Conservation (phyloP, 2,329 filamentous ascomycete species). For the Aspergillus ochraceoroseus region DNA sequence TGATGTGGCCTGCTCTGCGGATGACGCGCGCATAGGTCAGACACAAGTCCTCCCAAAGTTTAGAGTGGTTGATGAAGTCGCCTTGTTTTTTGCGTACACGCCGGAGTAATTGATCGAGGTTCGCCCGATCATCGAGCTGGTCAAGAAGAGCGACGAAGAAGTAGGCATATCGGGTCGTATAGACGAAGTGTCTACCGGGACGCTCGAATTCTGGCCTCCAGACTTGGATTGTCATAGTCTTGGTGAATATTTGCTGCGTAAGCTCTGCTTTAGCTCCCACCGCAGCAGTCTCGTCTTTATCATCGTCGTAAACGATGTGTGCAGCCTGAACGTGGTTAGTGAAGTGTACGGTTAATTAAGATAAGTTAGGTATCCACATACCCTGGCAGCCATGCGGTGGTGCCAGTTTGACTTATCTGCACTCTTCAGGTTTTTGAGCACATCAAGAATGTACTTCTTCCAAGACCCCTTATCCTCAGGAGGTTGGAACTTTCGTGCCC, state of each 20-base stretch:
- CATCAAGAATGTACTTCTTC: constrained; percentile 57
- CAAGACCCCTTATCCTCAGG: constrained; percentile 51
- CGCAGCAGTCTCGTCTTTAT: constrained; percentile 49
- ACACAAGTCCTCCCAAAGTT: constrained; percentile 60
- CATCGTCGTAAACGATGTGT: constrained; percentile 57
- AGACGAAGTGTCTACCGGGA: constrained; percentile 83
- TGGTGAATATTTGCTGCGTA: constrained; percentile 81
- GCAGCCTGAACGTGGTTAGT: constrained; percentile 47
- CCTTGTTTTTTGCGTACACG: constrained; percentile 75
- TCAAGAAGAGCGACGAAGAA: constrained; percentile 74
- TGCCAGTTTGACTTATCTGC: constrained; percentile 96
- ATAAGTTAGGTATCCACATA: constrained; percentile 36
- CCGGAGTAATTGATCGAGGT: constrained; percentile 71
- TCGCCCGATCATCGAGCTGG: constrained; percentile 67
- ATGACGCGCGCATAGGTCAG: constrained; percentile 56
- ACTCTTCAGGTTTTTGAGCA: constrained; percentile 54
- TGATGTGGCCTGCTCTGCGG: constrained; percentile 53
- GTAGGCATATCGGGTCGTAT: constrained; percentile 77
- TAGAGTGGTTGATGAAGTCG: constrained; percentile 62
- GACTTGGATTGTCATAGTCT: constrained; percentile 90
- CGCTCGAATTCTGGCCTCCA: constrained; percentile 90
- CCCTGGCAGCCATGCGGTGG: constrained; percentile 79
- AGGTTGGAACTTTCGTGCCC: constrained; percentile 49
- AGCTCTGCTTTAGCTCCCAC: constrained; percentile 69
- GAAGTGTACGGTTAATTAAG: constrained; percentile 16